Evolutionary conservation across 2,329 filamentous ascomycete species (phyloP).

Genomic region (Nannizzia gypsea): DNA sequence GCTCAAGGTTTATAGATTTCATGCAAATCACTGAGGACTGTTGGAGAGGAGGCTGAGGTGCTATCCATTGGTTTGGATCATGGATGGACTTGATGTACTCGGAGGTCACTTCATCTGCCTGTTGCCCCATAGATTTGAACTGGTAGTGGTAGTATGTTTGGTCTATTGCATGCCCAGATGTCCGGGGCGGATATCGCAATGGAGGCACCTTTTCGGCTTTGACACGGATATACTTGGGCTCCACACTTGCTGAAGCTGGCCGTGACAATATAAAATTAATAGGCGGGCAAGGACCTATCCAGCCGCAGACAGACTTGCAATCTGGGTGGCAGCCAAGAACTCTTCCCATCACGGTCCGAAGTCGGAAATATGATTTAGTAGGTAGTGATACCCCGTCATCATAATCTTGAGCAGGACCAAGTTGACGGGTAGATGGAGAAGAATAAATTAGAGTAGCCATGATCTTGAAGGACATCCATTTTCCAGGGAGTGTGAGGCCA

Average conservation of each 20-base stretch:
- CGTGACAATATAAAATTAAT: background rate
- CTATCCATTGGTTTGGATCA: background rate
- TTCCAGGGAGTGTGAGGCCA: slow-evolving; percentile 3
- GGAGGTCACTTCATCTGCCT: background rate
- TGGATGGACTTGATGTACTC: background rate
- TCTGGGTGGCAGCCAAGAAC: background rate
- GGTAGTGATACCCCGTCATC: background rate
- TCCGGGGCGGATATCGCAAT: background rate
- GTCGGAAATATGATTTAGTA: background rate
- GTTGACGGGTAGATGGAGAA: background rate
- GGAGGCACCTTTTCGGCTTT: background rate
- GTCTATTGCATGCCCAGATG: background rate
- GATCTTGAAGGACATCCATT: slow-evolving; percentile 2
- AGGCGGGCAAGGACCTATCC: background rate
- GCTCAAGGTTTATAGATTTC: background rate
- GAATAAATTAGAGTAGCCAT: slow-evolving; percentile 7
- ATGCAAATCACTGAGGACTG: background rate
- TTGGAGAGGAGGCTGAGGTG: background rate
- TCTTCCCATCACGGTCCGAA: background rate
- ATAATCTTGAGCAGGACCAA: background rate
- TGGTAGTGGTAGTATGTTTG: background rate
- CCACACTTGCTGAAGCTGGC: background rate
- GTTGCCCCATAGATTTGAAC: background rate
- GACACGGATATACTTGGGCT: background rate
- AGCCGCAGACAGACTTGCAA: background rate